Evolutionary conservation across 176 grass and related monocot genomes (phyloP), one percentile per base, ranked within the genome.

Genomic region (Dactylis glomerata): DNA sequence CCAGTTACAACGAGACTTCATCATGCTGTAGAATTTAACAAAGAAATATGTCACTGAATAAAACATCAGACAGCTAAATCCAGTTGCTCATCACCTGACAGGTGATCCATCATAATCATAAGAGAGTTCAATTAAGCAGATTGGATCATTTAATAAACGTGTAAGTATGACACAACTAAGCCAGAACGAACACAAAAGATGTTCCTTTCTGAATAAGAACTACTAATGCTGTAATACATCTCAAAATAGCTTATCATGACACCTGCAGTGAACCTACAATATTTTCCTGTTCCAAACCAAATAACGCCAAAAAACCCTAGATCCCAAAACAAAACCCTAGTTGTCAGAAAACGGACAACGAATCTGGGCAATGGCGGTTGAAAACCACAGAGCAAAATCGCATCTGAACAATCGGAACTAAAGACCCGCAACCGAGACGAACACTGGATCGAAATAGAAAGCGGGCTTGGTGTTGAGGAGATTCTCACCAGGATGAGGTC

Each of bases 401-500:
- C 31, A 79, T 40, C 44, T 55, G 27, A 20, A 36, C 63, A 52
- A 20, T 10, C 45, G 11, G 5, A 41, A 69, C 12, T 54, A 8
- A 3, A 6, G 31, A 11, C 41, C 14, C 17, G 61, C 27, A 20
- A 0, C 22, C 6, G 22, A 20, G 11, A n/a, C 4, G 13, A 17
- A 8, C 20, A 24, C 1, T 20, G 0, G 5, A 50, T 19, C 47
- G 38, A 41, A 11, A 3, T 3, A 27, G 0, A 6, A 46, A 28
- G 50, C 22, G 5, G 13, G 10, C 5, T 3, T 0, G n/a, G 5
- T 6, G 8, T 26, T 26, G 0, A 49, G 16, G 23, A 12, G 17
- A 20, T 41, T 4, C 84, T 90, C 82, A 89, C 87, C 82, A 85
- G 59, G 71, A 89, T 89, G 68, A 93, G 86, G 6, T 93, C 92